Evolutionary conservation across 2,329 filamentous ascomycete genomes (phyloP), one percentile per base, ranked within the genome.

Genomic region (Trichoderma oligosporum): DNA sequence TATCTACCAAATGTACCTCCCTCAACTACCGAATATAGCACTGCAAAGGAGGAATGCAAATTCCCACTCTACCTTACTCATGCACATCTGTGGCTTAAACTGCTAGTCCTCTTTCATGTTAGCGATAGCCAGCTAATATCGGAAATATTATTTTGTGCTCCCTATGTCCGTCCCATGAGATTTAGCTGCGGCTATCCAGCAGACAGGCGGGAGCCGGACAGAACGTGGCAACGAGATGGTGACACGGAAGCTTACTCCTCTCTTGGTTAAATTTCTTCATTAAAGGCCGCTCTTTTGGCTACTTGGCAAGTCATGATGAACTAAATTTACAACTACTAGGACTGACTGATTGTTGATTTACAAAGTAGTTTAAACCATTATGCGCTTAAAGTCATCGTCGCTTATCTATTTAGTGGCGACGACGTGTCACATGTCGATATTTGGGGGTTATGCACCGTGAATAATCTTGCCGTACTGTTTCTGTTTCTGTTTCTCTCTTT

Each of bases 161-260:
- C 47, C 33, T 20, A 9, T 22, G 42, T 39, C 41, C 47, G 55
- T 46, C 55, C 55, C 47, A 57, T 57, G 39, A 52, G 36, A 52
- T 57, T 52, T 38, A 25, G 25, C 55, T 57, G 55, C 55, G 33
- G 55, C 55, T 39, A 52, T 29, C 55, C 55, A 57, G 24, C 46
- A 52, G 55, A 52, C 55, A 52, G 38, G 46, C 55, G 55, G 55
- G 55, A 57, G 39, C 39, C 55, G 45, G 46, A 22, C 55, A 51
- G 38, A 57, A 57, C 55, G 55, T 52, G 55, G 55, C 55, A 57
- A 52, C 5, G 24, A 42, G 20, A 25, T 16, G 55, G 47, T 52
- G 16, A 27, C 47, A 57, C 36, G 25, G 31, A 29, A 16, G 7
- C 24, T 42, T n/a, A 33, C n/a, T n/a, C n/a, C n/a, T n/a, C n/a